phyloP scores from a whole-genome alignment of 1,139 yeast species.

The Geotrichum reessii region DNA sequence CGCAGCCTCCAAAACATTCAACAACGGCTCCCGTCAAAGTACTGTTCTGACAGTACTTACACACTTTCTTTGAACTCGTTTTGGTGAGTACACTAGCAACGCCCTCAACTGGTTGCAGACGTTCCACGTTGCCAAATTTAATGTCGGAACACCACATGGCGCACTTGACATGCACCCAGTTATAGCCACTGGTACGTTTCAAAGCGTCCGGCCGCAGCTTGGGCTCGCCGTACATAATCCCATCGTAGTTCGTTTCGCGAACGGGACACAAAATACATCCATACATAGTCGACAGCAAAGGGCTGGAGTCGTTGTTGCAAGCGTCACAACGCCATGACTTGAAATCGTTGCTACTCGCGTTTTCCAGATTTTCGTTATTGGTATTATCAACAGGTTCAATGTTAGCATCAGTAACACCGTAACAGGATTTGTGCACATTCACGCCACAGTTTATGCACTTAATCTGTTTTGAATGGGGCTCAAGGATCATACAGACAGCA shows the following conservation, averaged over 20 bases:
- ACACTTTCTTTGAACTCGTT: slow-evolving; percentile 6
- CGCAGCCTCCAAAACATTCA: slow-evolving; percentile 40
- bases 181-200: slow-evolving; percentile 61
- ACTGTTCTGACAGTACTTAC: slow-evolving; percentile 20
- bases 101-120: slow-evolving; percentile 44
- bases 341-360: slow-evolving; percentile 57
- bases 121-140: slow-evolving; percentile 39
- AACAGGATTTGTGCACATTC: slow-evolving; percentile 65
- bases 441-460: slow-evolving; percentile 67
- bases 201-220: slow-evolving; percentile 55
- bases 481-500: slow-evolving; percentile 51
- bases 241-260: slow-evolving; percentile 45
- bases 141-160: slow-evolving; percentile 50
- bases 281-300: slow-evolving; percentile 52
- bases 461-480: slow-evolving; percentile 39
- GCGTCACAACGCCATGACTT: slow-evolving; percentile 71
- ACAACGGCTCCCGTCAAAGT: slow-evolving; percentile 42
- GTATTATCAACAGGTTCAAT: background rate
- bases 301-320: slow-evolving; percentile 66
- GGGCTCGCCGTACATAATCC: slow-evolving; percentile 41
- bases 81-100: slow-evolving; percentile 27
- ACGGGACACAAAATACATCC: slow-evolving; percentile 64
- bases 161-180: slow-evolving; percentile 81
- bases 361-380: slow-evolving; percentile 75
- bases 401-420: slow-evolving; percentile 43